phyloP scores from a whole-genome alignment of 1,284 basidiomycete genomes.

The Phlebopus sp. region DNA sequence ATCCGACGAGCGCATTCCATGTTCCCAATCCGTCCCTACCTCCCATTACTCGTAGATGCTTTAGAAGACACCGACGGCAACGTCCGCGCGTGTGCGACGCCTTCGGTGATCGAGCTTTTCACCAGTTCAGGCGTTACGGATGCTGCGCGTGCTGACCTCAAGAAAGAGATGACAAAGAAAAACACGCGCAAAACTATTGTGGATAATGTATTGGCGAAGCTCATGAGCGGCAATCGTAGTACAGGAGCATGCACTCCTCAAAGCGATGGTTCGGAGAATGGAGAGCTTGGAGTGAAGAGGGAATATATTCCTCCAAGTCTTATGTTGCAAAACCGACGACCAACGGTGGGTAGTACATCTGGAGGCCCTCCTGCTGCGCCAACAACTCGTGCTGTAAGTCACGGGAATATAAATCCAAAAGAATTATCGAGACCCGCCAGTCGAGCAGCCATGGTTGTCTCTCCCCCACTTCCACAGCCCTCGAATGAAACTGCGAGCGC shows the following conservation, averaged over 20 bases:
- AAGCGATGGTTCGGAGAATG: slow-evolving; percentile 59
- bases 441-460: slow-evolving; percentile 46
- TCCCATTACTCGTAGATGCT: slow-evolving; percentile 76
- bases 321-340: slow-evolving; percentile 52
- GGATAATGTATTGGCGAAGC: slow-evolving; percentile 63
- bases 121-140: slow-evolving; percentile 78
- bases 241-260: slow-evolving; percentile 40
- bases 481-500: slow-evolving; percentile 37
- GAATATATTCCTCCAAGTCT: slow-evolving; percentile 76
- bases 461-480: slow-evolving; percentile 41
- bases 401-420: slow-evolving; percentile 36
- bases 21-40: slow-evolving; percentile 83
- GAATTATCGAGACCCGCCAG: slow-evolving; percentile 55
- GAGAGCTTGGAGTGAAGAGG: slow-evolving; percentile 45
- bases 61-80: slow-evolving; percentile 89
- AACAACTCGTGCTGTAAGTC: slow-evolving; percentile 48
- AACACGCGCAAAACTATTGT: slow-evolving; percentile 84
- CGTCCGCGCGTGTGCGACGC: slow-evolving; percentile 83
- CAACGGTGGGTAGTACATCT: slow-evolving; percentile 33
- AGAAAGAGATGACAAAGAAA: slow-evolving; percentile 86
- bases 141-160: slow-evolving; percentile 87
- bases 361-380: slow-evolving; percentile 25
- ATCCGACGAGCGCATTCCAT: slow-evolving; percentile 63
- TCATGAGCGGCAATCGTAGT: slow-evolving; percentile 44
- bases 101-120: slow-evolving; percentile 82